Evolutionary conservation across 2,329 filamentous ascomycete genomes (phyloP).

Genomic region (Colletotrichum tofieldiae): DNA sequence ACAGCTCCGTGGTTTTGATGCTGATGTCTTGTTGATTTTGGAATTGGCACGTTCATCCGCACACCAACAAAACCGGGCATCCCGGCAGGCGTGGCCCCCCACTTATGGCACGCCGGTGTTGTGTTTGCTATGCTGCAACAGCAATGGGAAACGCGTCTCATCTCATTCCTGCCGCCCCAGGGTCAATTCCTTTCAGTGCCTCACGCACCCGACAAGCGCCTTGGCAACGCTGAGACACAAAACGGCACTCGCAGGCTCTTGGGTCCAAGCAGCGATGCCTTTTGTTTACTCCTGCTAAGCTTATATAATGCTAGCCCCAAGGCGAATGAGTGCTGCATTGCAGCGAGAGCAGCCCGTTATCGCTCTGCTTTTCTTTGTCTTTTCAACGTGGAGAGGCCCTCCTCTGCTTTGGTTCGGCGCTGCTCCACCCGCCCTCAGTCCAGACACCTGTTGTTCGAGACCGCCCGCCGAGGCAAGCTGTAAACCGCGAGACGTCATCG

Average conservation of each 20-base stretch:
- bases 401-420: not conserved
- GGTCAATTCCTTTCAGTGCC: slow-evolving; percentile 7
- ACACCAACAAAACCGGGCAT: too few species aligned
- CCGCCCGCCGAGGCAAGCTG: not conserved
- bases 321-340: too few species aligned
- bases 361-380: too few species aligned
- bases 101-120: too few species aligned
- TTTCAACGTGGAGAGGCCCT: too few species aligned
- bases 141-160: slow-evolving; percentile 1
- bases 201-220: not conserved
- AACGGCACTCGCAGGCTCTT: not conserved
- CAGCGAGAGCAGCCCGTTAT: too few species aligned
- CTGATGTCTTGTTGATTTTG: not conserved
- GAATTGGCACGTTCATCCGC: not conserved
- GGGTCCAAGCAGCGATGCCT: too few species aligned
- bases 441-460: slow-evolving; percentile 24
- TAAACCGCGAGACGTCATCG: slow-evolving; percentile 12
- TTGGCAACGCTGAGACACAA: not conserved
- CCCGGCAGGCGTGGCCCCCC: not conserved
- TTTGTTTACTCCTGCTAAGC: too few species aligned
- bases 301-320: too few species aligned
- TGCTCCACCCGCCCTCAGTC: not conserved
- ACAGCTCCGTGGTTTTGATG: not conserved
- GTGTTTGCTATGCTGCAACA: not conserved
- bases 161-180: slow-evolving; percentile 5